These are phyloP conservation scores for Nematodospora valgi DNA, from an alignment of 805 yeast genomes.

Conservation along the genomic window DNA sequence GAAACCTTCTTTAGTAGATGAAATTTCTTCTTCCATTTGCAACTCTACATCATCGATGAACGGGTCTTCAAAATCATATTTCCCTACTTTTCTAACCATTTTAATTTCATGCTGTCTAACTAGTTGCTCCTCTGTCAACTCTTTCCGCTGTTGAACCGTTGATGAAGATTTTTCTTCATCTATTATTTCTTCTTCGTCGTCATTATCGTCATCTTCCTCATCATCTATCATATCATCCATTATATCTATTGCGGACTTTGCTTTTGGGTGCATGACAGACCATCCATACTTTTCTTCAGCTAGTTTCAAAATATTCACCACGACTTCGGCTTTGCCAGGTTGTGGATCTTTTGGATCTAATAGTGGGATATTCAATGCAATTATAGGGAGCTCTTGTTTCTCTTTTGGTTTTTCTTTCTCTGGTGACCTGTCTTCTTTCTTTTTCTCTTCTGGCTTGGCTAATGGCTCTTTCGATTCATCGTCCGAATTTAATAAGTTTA, in stretches of 20 bases:
- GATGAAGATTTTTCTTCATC: conserved; percentile 6
- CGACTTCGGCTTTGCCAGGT: conserved; percentile 60
- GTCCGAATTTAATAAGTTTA: conserved; percentile 15
- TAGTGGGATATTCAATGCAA: conserved; percentile 55
- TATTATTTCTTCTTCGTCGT: conserved; percentile 14
- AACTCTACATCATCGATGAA: conserved; percentile 94
- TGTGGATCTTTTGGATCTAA: conserved; percentile 43
- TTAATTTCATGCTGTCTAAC: conserved; percentile 41
- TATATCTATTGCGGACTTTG: conserved; percentile 53
- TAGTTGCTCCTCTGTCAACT: conserved; percentile 40
- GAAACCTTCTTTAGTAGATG: conserved; percentile 91
- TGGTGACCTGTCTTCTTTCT: conserved; percentile 11
- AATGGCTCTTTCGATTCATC: conserved; percentile 10
- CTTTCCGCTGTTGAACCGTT: conserved; percentile 14
- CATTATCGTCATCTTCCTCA: conserved; percentile 25
- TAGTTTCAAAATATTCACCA: conserved; percentile 66
- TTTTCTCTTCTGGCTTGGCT: conserved; percentile 10
- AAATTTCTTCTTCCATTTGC: conserved; percentile 89
- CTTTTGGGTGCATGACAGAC: conserved; percentile 64
- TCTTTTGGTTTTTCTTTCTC: conserved; percentile 15
- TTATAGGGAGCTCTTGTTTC: conserved; percentile 41
- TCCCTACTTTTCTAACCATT: conserved; percentile 76
- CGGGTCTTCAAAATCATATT: conserved; percentile 90
- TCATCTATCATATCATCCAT: conserved; percentile 37
- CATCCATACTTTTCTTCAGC: conserved; percentile 87